Percentiles rank a stretch among this genome's conserved stretches.
phyloP scores from a whole-genome alignment of 352 stramenopile genomes.

The Pythium aquatile region DNA sequence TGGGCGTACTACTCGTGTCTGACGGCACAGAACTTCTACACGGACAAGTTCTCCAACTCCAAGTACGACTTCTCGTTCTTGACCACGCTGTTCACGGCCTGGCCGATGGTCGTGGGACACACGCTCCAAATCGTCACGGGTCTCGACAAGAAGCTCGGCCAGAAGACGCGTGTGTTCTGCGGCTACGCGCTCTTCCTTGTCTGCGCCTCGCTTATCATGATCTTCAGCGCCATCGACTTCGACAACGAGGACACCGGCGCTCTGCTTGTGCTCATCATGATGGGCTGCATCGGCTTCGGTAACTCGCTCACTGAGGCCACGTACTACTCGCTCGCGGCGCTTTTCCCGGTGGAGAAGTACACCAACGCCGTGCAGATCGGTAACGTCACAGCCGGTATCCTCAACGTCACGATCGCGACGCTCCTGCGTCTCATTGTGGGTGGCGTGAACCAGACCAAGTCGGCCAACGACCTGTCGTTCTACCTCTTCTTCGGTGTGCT shows the following conservation, averaged over 20 bases:
- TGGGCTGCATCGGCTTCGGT: constrained; percentile 44
- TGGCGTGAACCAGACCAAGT: constrained; percentile 38
- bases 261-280: constrained; percentile 54
- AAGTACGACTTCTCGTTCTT: constrained; percentile 60
- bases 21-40: constrained; percentile 37
- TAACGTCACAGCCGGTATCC: constrained; percentile 44
- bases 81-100: constrained; percentile 54
- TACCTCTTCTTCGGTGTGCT: constrained; percentile 67
- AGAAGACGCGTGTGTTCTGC: constrained; percentile 39
- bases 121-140: constrained; percentile 51
- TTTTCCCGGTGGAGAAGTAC: constrained; percentile 68
- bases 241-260: constrained; percentile 44
- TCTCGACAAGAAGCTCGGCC: constrained; percentile 54
- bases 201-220: constrained; percentile 58
- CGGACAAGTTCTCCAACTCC: constrained; percentile 19
- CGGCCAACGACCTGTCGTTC: constrained; percentile 38
- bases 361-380: constrained; percentile 69
- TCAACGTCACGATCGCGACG: constrained; percentile 60
- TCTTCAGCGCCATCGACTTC: constrained; percentile 55
- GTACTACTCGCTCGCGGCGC: constrained; percentile 57
- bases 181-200: constrained; percentile 59
- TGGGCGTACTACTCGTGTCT: constrained; percentile 44
- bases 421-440: constrained; percentile 52
- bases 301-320: constrained; percentile 60
- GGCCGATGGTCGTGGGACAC: constrained; percentile 60